Evolutionary conservation across 1,284 basidiomycete species (phyloP).

Genomic region (Coniferiporia weirii): DNA sequence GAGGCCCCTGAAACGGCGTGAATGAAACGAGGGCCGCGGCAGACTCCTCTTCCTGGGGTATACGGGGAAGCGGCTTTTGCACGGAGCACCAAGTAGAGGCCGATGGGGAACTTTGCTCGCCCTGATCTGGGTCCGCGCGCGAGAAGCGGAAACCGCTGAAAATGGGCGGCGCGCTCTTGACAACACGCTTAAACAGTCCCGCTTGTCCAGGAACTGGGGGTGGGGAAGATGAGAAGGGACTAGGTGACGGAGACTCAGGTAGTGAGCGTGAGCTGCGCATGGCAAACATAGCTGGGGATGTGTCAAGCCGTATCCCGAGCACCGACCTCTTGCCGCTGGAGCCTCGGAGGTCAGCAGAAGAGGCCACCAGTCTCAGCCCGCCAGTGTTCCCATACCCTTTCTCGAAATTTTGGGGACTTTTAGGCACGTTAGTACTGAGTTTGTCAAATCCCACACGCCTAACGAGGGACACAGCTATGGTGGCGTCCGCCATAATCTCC

Average conservation of each 20-base stretch:
- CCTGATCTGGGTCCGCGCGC: conserved; percentile 24
- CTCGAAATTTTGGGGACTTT: neutral
- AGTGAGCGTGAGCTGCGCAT: neutral
- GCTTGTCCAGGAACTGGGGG: conserved; percentile 23
- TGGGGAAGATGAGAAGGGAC: neutral
- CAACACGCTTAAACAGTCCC: conserved; percentile 42
- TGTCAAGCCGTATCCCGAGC: conserved; percentile 1
- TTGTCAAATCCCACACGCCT: conserved; percentile 46
- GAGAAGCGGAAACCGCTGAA: conserved; percentile 17
- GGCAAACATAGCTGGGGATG: neutral
- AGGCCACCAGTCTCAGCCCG: neutral
- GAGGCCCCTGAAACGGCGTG: neutral
- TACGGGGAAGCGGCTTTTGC: conserved; percentile 12
- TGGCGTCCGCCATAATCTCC: conserved; percentile 65
- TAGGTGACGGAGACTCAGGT: neutral
- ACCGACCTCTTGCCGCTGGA: neutral
- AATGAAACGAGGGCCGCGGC: neutral
- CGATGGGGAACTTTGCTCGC: conserved; percentile 6
- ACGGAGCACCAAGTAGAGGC: neutral
- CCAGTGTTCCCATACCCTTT: neutral
- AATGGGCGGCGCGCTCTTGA: conserved; percentile 34
- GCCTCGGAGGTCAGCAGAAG: neutral
- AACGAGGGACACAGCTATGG: conserved; percentile 55
- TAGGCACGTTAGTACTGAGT: conserved; percentile 15
- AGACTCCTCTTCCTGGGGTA: conserved; percentile 2